Base-by-base conservation (phyloP, 2,329 filamentous ascomycete species). In the Fusarium sp. region DNA sequence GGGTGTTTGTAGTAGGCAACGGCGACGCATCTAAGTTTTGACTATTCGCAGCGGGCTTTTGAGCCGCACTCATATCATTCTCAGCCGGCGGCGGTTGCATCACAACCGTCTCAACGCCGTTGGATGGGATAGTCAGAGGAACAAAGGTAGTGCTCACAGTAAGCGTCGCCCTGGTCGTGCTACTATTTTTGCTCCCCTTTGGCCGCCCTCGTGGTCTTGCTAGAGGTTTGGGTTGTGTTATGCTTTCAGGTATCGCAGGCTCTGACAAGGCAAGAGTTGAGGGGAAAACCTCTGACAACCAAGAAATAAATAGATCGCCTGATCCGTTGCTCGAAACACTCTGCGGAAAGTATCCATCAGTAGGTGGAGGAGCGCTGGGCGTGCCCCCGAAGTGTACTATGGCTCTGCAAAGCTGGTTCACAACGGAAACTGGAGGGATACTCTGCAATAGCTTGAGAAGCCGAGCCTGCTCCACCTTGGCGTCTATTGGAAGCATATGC, bases 241-340 rank as follows among this genome's bases (percentile, higher is more conserved):
- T 37, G 35, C 35, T 37, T 37, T 19, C 17, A 7, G 35, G 9
- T 19, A n/a, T 37, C 9, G 35, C 35, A 9, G 17, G n/a, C 17
- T 37, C 35, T 37, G 17, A 17, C n/a, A 37, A n/a, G 35, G 35
- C 17, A 10, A 37, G 35, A 37, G 17, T n/a, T n/a, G 78, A 80
- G 19, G 87, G 87, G 62, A 90, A 90, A 54, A 90, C 88, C 71
- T 90, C 88, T 14, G 86, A 80, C 44, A 90, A 77, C 87, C 88
- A 90, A 20, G 86, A 84, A 30, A 90, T 81, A 60, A 90, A 87
- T 13, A 87, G 77, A 20, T 83, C 82, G 2, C 88, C 88, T 2
- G 83, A 78, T 5, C 88, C 87, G 72, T 89, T 89, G 14, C 81
- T 81, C 46, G 83, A 80, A 11, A 81, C 83, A 67, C 88, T 90